Evolutionary conservation across 2,329 filamentous ascomycete species (phyloP).

Genomic region (Scedosporium boydii): DNA sequence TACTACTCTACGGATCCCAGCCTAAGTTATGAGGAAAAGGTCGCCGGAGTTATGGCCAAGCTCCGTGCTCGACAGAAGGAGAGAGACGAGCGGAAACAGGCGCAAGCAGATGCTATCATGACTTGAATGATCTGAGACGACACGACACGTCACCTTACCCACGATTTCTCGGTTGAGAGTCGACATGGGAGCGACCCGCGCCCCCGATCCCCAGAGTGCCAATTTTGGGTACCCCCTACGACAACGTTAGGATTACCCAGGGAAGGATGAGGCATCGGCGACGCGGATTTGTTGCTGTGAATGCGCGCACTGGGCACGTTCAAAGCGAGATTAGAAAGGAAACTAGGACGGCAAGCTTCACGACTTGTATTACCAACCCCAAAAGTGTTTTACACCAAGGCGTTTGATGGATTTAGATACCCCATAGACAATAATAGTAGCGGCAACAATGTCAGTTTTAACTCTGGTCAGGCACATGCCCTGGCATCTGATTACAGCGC

Average conservation of each 20-base stretch:
- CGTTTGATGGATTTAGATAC: background rate
- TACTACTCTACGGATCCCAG: slow-evolving; percentile 10
- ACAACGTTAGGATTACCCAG: too few species aligned
- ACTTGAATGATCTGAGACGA: background rate
- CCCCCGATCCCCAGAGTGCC: too few species aligned
- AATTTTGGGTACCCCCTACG: too few species aligned
- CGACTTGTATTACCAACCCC: too few species aligned
- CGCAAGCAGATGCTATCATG: background rate
- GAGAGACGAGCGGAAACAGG: slow-evolving; percentile 12
- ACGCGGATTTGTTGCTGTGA: too few species aligned
- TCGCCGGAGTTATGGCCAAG: slow-evolving; percentile 20
- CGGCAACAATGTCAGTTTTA: background rate
- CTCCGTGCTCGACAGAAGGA: slow-evolving; percentile 27
- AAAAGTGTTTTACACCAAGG: background rate
- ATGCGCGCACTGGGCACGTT: too few species aligned
- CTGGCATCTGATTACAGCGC: background rate
- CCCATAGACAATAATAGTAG: background rate
- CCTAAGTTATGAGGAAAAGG: slow-evolving; percentile 12
- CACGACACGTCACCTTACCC: too few species aligned
- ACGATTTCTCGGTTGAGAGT: too few species aligned
- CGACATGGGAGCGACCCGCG: too few species aligned
- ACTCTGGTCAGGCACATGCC: background rate
- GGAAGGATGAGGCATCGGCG: too few species aligned
- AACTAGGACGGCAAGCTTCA: too few species aligned
- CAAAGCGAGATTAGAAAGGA: too few species aligned